A percentile compares a stretch with the other conserved stretches of the same genome.
phyloP scores from a whole-genome alignment of 2,329 filamentous ascomycete species.

The Leptoxyphium fumago region DNA sequence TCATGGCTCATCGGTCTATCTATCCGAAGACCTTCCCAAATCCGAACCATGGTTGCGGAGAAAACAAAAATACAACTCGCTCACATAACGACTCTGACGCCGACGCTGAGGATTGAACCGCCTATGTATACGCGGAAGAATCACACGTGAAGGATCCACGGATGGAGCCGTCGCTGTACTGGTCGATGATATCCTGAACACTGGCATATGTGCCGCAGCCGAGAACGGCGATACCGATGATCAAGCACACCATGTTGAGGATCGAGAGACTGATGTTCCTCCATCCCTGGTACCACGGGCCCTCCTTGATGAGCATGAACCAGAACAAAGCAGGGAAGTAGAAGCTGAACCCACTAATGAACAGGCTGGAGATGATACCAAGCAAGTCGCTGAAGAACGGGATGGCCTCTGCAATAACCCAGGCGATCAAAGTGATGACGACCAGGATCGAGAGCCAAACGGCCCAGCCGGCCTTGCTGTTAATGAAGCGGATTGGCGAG shows the following conservation, averaged over 20 bases:
- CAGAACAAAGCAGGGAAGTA: slow-evolving; percentile 25
- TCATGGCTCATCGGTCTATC: no score
- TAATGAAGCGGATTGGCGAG: slow-evolving; percentile 33
- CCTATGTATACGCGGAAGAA: slow-evolving; percentile 15
- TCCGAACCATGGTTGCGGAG: no score
- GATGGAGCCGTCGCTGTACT: slow-evolving; percentile 24
- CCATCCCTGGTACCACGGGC: slow-evolving; percentile 31
- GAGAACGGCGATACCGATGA: slow-evolving; percentile 18
- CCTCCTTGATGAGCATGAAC: slow-evolving; percentile 32
- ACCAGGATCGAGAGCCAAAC: slow-evolving; percentile 48
- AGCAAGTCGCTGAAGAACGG: slow-evolving; percentile 58
- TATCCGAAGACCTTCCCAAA: no score
- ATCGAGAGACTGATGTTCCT: slow-evolving; percentile 30
- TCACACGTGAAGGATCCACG: slow-evolving; percentile 28
- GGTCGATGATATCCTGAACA: slow-evolving; percentile 28
- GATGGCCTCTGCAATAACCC: slow-evolving; percentile 57
- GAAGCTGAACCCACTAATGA: slow-evolving; percentile 49
- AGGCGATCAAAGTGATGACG: slow-evolving; percentile 45
- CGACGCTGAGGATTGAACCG: no score
- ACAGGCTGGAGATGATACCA: slow-evolving; percentile 48
- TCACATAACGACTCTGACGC: no score
- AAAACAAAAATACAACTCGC: no score
- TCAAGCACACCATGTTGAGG: slow-evolving; percentile 30
- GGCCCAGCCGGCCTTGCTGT: slow-evolving; percentile 30
- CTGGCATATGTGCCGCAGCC: slow-evolving; percentile 29